These are phyloP conservation scores for Colletotrichum karsti DNA, from an alignment of 2,329 filamentous ascomycete species.

Conservation along the genomic window DNA sequence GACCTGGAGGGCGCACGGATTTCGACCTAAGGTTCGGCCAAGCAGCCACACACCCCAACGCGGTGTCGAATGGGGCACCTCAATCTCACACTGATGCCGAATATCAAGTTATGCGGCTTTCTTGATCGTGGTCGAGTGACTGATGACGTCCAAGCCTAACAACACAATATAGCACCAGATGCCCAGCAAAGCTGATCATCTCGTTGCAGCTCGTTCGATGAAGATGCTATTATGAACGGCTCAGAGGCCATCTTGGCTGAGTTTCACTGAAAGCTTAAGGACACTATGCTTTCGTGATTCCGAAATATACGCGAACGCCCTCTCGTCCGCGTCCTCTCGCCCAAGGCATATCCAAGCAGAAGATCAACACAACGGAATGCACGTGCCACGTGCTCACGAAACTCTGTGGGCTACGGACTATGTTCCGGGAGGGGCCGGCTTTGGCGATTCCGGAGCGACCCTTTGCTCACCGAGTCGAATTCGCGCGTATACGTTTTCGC, in stretches of 20 bases:
- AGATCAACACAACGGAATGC: not conserved
- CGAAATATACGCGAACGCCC: not conserved
- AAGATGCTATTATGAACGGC: not conserved
- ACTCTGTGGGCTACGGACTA: constrained; percentile 3
- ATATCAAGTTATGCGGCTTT: too few species aligned
- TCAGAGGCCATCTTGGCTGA: not conserved
- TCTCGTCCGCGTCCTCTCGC: not conserved
- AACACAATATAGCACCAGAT: too few species aligned
- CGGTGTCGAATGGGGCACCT: not conserved
- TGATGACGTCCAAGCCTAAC: too few species aligned
- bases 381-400: constrained; percentile 18
- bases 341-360: not conserved
- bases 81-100: too few species aligned
- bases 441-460: constrained; percentile 1
- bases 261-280: constrained; percentile 3
- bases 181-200: too few species aligned
- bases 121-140: too few species aligned
- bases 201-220: not conserved
- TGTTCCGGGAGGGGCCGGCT: not conserved
- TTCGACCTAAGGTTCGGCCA: not conserved
- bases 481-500: not conserved
- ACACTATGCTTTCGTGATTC: not conserved
- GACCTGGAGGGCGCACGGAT: not conserved
- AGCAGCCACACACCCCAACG: not conserved
- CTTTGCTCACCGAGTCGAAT: not conserved